Percentiles rank a stretch among this genome's conserved stretches.
phyloP scores from a whole-genome alignment of 208 protist species.

The Herpetomonas muscarum region DNA sequence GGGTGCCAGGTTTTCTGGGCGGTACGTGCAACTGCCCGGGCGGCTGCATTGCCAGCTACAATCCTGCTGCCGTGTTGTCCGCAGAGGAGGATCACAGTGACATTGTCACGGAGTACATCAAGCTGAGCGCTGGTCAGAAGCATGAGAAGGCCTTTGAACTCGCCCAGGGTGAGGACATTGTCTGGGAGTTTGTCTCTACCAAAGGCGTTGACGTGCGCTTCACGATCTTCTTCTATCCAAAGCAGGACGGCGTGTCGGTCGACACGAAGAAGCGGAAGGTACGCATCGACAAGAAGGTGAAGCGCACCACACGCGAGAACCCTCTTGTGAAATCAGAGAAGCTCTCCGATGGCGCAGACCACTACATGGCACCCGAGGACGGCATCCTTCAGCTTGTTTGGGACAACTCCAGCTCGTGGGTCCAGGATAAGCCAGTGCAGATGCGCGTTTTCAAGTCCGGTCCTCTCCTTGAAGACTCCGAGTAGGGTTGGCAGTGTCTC shows the following conservation, averaged over 20 bases:
- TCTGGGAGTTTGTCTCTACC: conserved; percentile 56
- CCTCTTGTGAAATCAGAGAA: conserved; percentile 43
- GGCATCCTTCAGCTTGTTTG: conserved; percentile 26
- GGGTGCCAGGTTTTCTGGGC: conserved; percentile 32
- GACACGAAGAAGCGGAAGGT: conserved; percentile 20
- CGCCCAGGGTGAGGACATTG: conserved; percentile 37
- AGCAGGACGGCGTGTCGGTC: conserved; percentile 25
- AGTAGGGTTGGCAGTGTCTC: not conserved
- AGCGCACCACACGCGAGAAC: conserved; percentile 27
- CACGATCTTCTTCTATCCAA: conserved; percentile 36
- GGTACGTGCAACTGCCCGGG: conserved; percentile 35
- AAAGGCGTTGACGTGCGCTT: conserved; percentile 41
- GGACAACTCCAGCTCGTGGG: conserved; percentile 21
- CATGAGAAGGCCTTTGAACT: conserved; percentile 47
- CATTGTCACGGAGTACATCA: conserved; percentile 47
- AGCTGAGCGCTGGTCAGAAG: conserved; percentile 31
- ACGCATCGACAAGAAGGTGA: conserved; percentile 29
- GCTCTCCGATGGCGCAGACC: conserved; percentile 29
- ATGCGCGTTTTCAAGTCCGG: conserved; percentile 29
- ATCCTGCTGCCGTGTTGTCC: conserved; percentile 3
- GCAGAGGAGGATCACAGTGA: conserved; percentile 24
- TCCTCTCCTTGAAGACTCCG: conserved; percentile 9
- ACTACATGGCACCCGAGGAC: conserved; percentile 17
- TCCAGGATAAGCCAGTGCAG: conserved; percentile 22
- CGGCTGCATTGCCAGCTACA: conserved; percentile 27